Evolutionary conservation across 1,284 basidiomycete species (phyloP).

Genomic region (Sanguinoderma infundibulare): DNA sequence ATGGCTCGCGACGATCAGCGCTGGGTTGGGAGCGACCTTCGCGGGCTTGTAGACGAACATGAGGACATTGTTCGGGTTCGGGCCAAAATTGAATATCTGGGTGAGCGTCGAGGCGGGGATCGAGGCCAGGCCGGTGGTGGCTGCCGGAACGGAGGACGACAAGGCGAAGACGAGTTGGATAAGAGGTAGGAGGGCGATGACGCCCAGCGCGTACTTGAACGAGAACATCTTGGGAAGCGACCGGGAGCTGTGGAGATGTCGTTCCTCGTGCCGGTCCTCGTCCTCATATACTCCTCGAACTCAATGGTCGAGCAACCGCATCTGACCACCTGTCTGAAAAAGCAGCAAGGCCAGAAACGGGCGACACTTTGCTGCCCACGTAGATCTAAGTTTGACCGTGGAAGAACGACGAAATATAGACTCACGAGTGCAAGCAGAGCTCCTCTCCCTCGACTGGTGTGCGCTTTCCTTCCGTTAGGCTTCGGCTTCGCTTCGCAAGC

Average conservation of each 20-base stretch:
- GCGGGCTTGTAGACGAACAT: constrained; percentile 55
- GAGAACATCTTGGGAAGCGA: constrained; percentile 10
- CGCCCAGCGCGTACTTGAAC: constrained; percentile 27
- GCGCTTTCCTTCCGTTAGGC: neutral
- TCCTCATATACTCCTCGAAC: neutral
- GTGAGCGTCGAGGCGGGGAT: constrained; percentile 25
- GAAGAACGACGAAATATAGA: neutral
- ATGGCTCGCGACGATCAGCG: constrained; percentile 48
- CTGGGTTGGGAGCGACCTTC: constrained; percentile 42
- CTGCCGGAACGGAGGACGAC: neutral
- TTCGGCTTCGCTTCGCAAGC: neutral
- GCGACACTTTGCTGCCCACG: neutral
- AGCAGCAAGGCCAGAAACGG: neutral
- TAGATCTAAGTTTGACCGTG: neutral
- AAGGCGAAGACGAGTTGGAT: constrained; percentile 27
- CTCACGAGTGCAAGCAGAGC: neutral
- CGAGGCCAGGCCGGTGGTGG: constrained; percentile 6
- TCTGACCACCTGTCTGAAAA: neutral
- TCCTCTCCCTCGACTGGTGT: neutral
- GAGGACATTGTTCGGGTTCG: constrained; percentile 54
- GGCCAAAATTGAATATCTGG: constrained; percentile 42
- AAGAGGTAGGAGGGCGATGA: constrained; percentile 31
- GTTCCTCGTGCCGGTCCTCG: neutral
- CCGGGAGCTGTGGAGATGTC: neutral
- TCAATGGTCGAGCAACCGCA: neutral